Percentiles rank a stretch among this genome's conserved stretches.
Conservation (phyloP, 495 filamentous ascomycete genomes). For the Tuber microsphaerosporum region DNA sequence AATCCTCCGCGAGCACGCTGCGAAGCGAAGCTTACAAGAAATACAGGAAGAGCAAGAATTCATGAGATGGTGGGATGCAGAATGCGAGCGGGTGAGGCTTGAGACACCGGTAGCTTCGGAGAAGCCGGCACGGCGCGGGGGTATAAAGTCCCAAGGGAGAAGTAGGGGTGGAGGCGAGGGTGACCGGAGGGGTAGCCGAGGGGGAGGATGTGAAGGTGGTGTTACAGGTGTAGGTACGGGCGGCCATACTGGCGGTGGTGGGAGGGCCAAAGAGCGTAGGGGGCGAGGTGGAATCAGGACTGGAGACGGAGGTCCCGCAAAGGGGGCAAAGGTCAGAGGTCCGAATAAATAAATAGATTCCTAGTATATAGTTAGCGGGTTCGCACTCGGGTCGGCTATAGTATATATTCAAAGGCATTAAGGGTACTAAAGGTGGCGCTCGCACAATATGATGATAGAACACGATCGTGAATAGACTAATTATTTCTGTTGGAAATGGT, state of each 20-base stretch:
- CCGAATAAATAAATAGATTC: background rate
- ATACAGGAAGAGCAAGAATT: conserved; percentile 96
- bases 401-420: background rate
- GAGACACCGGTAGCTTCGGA: conserved; percentile 28
- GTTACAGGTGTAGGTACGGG: conserved; percentile 6
- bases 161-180: background rate
- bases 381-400: background rate
- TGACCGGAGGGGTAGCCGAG: conserved; percentile 6
- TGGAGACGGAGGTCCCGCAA: background rate
- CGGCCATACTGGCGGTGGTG: background rate
- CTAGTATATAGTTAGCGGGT: background rate
- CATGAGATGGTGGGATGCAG: conserved; percentile 95
- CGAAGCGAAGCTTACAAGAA: conserved; percentile 79
- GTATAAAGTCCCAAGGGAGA: background rate
- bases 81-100: conserved; percentile 59
- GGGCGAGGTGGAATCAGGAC: conserved; percentile 10
- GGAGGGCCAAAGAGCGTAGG: background rate
- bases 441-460: background rate
- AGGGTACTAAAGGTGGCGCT: background rate
- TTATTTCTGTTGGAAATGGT: background rate
- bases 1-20: conserved; percentile 68
- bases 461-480: background rate
- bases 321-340: background rate
- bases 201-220: conserved; percentile 15
- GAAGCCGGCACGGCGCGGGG: conserved; percentile 1